Evolutionary conservation across 2,329 filamentous ascomycete species (phyloP).

Genomic region (Neoarthrinium moseri): DNA sequence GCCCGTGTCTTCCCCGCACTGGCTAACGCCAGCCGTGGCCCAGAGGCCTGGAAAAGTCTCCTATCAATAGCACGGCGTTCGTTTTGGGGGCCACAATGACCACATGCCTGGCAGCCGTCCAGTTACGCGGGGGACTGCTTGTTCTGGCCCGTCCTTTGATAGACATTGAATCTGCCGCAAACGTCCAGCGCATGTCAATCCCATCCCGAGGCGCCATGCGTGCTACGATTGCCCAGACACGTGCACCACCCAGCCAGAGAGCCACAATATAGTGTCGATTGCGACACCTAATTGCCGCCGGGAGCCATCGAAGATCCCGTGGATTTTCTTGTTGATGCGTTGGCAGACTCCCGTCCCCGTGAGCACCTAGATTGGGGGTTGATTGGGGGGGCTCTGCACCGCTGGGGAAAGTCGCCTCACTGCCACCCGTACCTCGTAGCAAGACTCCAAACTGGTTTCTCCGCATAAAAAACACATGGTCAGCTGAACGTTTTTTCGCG

Average conservation of each 20-base stretch:
- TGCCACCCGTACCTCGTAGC: slow-evolving; percentile 11
- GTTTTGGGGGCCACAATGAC: not conserved
- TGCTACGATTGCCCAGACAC: not conserved
- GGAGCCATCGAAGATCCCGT: slow-evolving; percentile 2
- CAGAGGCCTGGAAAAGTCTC: not conserved
- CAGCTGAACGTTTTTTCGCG: slow-evolving; percentile 24
- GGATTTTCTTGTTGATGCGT: slow-evolving; percentile 7
- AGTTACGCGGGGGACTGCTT: not conserved
- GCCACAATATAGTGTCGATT: slow-evolving; percentile 1
- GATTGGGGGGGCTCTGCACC: not conserved
- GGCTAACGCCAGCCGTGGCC: not conserved
- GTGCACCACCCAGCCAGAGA: slow-evolving; percentile 1
- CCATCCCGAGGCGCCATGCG: not conserved
- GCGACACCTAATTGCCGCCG: too few species aligned
- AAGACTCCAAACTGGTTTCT: slow-evolving; percentile 11
- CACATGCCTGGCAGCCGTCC: not conserved
- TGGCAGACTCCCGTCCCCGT: slow-evolving; percentile 12
- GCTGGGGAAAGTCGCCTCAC: slow-evolving; percentile 8
- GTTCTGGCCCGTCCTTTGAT: too few species aligned
- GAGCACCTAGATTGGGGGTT: slow-evolving; percentile 6
- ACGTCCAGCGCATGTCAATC: not conserved
- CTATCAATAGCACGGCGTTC: not conserved
- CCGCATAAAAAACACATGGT: slow-evolving; percentile 19
- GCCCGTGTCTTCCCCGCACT: slow-evolving; percentile 6
- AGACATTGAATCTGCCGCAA: too few species aligned